Percentiles rank a stretch among this genome's conserved stretches.
Conservation (phyloP, 179 eudicot species). For the Beta corolliflora region DNA sequence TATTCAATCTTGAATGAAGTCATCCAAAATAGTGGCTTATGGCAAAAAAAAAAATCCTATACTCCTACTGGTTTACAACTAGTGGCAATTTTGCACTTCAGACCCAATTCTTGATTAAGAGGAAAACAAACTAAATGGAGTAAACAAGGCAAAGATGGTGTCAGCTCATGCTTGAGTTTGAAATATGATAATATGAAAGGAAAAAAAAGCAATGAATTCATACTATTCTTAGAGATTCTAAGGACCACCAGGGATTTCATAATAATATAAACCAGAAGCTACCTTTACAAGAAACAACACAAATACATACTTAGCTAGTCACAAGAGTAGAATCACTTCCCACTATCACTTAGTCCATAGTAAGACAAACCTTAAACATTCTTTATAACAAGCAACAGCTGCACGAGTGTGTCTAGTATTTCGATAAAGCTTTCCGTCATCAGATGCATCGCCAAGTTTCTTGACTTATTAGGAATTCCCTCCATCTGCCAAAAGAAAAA, state of each 20-base stretch:
- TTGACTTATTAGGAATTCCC: conserved; percentile 77
- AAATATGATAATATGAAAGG: no score
- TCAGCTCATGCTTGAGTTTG: no score
- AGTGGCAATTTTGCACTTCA: no score
- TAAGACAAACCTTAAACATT: conserved; percentile 78
- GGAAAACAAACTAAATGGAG: no score
- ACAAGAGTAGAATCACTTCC: background rate
- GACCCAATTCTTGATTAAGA: no score
- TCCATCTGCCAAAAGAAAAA: conserved; percentile 64
- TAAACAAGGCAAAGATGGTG: no score
- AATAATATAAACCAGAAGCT: background rate
- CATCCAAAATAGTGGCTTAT: background rate
- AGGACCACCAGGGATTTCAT: background rate
- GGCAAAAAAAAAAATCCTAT: background rate
- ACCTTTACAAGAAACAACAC: background rate
- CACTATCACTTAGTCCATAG: background rate
- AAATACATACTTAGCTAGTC: background rate
- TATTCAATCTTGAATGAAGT: background rate
- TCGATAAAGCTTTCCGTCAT: conserved; percentile 88
- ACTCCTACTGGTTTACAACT: background rate
- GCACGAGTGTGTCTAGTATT: conserved; percentile 77
- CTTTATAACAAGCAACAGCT: conserved; percentile 81
- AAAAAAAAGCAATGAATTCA: no score
- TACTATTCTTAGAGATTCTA: no score
- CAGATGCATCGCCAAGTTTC: conserved; percentile 80